Conservation (phyloP, 1,284 basidiomycete species). For the Dichomitus squalens region DNA sequence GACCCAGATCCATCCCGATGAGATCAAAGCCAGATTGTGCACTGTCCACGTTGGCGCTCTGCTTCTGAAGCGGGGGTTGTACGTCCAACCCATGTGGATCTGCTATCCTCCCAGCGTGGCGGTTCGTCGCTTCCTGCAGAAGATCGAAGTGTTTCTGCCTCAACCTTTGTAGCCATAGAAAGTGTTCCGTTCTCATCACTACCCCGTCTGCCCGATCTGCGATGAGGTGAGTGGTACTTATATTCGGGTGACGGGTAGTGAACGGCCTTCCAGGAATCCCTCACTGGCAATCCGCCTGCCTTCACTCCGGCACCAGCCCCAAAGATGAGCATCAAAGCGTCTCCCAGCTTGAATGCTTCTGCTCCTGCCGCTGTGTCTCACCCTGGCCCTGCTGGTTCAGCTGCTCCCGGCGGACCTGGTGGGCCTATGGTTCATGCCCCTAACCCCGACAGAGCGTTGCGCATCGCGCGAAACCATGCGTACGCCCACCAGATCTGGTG, state of each 20-base stretch:
- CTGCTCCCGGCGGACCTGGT: background rate
- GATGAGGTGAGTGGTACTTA: constrained; percentile 4
- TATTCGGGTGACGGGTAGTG: background rate
- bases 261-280: background rate
- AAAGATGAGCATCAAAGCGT: constrained; percentile 2
- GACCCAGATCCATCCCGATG: constrained; percentile 10
- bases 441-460: constrained; percentile 19
- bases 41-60: constrained; percentile 7
- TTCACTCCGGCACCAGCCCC: background rate
- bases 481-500: constrained; percentile 50
- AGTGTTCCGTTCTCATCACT: constrained; percentile 6
- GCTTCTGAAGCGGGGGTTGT: constrained; percentile 8
- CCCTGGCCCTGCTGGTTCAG: background rate
- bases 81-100: constrained; percentile 12
- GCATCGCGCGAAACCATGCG: constrained; percentile 9
- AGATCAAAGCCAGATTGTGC: constrained; percentile 5
- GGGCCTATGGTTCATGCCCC: background rate
- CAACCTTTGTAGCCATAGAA: background rate
- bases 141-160: constrained; percentile 9
- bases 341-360: constrained; percentile 1
- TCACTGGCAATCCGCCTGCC: background rate
- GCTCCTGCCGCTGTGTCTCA: too few relatives aligned
- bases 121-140: constrained; percentile 10
- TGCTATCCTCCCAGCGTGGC: constrained; percentile 3
- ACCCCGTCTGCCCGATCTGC: background rate